These are phyloP conservation scores for Neurospora sp. DNA, from an alignment of 495 filamentous ascomycete species.

Conservation along the genomic window DNA sequence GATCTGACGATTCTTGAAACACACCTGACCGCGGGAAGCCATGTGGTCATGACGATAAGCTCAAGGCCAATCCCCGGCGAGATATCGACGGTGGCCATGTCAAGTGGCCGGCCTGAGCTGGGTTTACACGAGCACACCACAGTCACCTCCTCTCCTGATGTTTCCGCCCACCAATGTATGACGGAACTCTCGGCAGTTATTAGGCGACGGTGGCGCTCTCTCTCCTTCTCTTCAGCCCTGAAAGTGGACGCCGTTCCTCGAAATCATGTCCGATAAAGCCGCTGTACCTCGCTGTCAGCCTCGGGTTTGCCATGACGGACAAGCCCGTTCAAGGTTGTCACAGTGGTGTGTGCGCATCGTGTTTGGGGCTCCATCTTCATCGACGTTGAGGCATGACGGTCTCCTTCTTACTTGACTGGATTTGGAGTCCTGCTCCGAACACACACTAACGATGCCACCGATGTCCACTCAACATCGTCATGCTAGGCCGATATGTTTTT, in stretches of 20 bases:
- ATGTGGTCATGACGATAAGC: background rate
- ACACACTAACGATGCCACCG: background rate
- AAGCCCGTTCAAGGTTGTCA: background rate
- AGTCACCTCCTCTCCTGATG: background rate
- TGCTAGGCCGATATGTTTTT: background rate
- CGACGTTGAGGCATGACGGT: background rate
- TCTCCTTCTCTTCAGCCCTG: background rate
- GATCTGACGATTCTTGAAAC: background rate
- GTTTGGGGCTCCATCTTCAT: background rate
- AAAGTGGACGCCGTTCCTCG: background rate
- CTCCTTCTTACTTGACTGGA: background rate
- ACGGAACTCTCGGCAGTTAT: background rate
- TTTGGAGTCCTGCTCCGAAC: background rate
- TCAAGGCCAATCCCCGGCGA: background rate
- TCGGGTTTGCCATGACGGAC: background rate
- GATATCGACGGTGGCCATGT: background rate
- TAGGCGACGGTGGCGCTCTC: background rate
- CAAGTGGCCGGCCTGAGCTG: background rate
- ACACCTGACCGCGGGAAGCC: background rate
- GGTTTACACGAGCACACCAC: background rate
- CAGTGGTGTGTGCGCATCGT: background rate
- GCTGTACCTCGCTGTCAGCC: background rate
- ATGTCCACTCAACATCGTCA: background rate
- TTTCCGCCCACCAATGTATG: background rate
- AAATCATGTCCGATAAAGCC: background rate